Base-by-base conservation (phyloP, 2,329 filamentous ascomycete species). In the Teratosphaeria destructans region DNA sequence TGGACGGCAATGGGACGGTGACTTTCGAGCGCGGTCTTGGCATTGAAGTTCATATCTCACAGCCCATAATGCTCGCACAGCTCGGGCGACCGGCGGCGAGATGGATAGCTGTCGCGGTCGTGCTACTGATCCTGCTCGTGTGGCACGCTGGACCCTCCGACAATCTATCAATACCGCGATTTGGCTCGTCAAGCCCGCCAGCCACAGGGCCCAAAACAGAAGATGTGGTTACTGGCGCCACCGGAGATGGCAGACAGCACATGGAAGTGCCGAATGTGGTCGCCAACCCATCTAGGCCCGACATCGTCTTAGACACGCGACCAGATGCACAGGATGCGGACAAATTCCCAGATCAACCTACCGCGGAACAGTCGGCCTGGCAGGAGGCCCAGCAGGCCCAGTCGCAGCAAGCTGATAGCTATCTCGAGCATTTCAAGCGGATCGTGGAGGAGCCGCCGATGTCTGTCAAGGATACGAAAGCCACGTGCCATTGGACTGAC, bases 391-490 rank as follows among this genome's bases (percentile, higher is more conserved):
- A 49, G 43, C 43, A 55, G 53, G 29, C 27, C 26, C 29, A 55
- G 26, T 55, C 27, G 14, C 53, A 55, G 53, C 27, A 32, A 16
- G 55, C 55, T 29, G 55, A 56, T 27, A 37, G 35, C 19, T 56
- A 56, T 27, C 55, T 56, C 4, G 55, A 39, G 26, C 23, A 47
- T 16, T 56, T 56, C 19, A 26, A 47, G 37, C 55, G 34, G 14
- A 56, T 56, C 14, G 27, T 19, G 55, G 16, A 56, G 39, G 55
- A 56, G 55, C 32, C 49, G 26, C 55, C 55, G 35, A 56, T 56
- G 55, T 39, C 55, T 39, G 37, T 56, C 26, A 29, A 37, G 32
- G 34, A 56, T 16, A 56, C 55, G 23, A 56, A 56, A 37, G 26
- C 27, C 14, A 47, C 55, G 26, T 56, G 55, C 34, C 23, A 56